Conservation (phyloP, 2,329 filamentous ascomycete species). For the Fusarium nurragi region DNA sequence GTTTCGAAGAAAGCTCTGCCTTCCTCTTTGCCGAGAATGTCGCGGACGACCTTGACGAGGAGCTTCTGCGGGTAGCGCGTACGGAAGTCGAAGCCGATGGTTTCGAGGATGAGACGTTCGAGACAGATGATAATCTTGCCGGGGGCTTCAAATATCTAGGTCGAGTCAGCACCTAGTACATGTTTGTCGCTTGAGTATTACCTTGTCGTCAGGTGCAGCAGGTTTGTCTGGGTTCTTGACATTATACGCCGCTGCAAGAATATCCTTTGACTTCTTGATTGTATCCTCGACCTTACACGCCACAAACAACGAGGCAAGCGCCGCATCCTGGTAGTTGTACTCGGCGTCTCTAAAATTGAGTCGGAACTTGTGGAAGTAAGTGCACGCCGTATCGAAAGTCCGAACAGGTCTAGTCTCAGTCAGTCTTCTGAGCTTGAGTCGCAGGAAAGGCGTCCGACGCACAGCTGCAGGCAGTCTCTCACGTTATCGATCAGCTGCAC, state of each 20-base stretch:
- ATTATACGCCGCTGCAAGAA: constrained; percentile 90
- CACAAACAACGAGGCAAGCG: constrained; percentile 86
- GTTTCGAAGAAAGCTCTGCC: constrained; percentile 68
- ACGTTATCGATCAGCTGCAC: constrained; percentile 90
- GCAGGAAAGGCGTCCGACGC: neutral
- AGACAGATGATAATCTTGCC: constrained; percentile 87
- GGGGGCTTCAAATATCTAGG: constrained; percentile 79
- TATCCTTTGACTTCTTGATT: constrained; percentile 93
- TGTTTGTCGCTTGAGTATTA: constrained; percentile 51
- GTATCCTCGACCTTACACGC: constrained; percentile 99
- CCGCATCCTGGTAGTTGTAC: constrained; percentile 87
- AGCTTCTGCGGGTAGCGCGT: constrained; percentile 87
- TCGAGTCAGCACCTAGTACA: constrained; percentile 1
- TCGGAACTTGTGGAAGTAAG: constrained; percentile 94
- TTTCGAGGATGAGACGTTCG: constrained; percentile 92
- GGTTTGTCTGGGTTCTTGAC: constrained; percentile 75
- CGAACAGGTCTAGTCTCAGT: constrained; percentile 73
- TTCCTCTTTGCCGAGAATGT: constrained; percentile 55
- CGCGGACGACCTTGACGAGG: constrained; percentile 79
- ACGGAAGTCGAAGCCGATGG: constrained; percentile 92
- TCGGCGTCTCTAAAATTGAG: constrained; percentile 85
- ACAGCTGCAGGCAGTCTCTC: constrained; percentile 81
- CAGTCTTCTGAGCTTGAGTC: neutral
- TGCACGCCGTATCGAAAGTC: constrained; percentile 90
- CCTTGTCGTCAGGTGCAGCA: constrained; percentile 82